Evolutionary conservation across 495 filamentous ascomycete species (phyloP), one percentile per base, ranked within the genome.

Genomic region (Astrothelium macrocarpum): DNA sequence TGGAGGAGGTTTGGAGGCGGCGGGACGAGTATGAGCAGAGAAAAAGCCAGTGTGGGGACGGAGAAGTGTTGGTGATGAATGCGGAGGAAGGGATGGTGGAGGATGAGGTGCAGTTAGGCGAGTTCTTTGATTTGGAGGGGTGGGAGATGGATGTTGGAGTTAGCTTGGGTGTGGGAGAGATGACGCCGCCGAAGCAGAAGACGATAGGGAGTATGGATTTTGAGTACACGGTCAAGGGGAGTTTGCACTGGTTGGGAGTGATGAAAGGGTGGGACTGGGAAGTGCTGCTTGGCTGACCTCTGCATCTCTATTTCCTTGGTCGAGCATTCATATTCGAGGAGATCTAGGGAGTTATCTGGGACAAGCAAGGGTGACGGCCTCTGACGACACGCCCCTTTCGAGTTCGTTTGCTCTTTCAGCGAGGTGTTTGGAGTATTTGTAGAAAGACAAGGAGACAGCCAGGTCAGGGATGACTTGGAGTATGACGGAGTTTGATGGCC

Each of bases 201-300:
- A 45, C 28, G 5, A 63, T 64, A 2, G 78, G 84, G 60, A 77
- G 79, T 46, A 79, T 85, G 59, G 85, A 88, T 67, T 78, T 78
- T 64, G 85, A 87, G 59, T 77, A 82, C 70, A 89, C 86, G 18
- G 84, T 91, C 18, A 78, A 83, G 61, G 87, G 89, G 14, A 75
- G 77, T 39, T 75, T 87, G 66, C 88, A 91, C 72, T 91, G 88
- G 88, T 79, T 87, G 14, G 85, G 86, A 62, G 86, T 91, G 53
- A 91, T 91, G 88, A 82, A 83, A 64, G 87, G 90, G 64, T 89
- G 84, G 84, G 77, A 80, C 18, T 91, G 88, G 88, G 88, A 91
- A 81, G 84, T 56, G 5, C 25, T 56, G 12, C 49, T 56, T 56
- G 49, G 49, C 29, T 56, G 25, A 56, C 2, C 12, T 29, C 25